Evolutionary conservation across 2,329 filamentous ascomycete genomes (phyloP), one percentile per base, ranked within the genome.

Genomic region (Microsporum canis): DNA sequence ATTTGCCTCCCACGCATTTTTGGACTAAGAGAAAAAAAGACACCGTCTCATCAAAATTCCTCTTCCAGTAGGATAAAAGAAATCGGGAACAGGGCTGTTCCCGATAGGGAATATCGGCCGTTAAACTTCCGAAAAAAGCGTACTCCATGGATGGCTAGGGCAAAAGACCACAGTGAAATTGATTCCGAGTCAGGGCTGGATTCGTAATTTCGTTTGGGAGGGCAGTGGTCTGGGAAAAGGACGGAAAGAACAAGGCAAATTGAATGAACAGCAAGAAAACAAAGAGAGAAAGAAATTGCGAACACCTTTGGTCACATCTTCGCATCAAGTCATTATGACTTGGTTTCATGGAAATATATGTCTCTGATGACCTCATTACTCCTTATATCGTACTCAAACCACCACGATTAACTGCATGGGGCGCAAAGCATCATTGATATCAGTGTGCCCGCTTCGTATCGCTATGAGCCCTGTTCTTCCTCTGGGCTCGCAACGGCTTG

Each of bases 21-120:
- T 41, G 41, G 55, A 41, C 55, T 43, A 58, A 60, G 51, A 61
- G 55, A 17, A 57, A 17, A 57, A 57, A 36, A 57, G 55, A 57
- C 55, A 43, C 55, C 27, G 51, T 55, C 51, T 55, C 55, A 27
- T 43, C 36, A 23, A 36, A 17, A 56, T 39, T 41, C 31, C 55
- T 57, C 55, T 43, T 57, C 31, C 51, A 55, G 51, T 55, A 55
- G 51, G 12, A 55, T 55, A 55, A 55, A 53, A 55, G 51, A 34
- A 55, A 55, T 29, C 14, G 29, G 55, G 55, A 57, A 57, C 55
- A 43, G 41, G 12, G 17, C 39, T 29, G 55, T 39, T 57, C 39
- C 55, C 38, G 27, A 29, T 57, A 34, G 51, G 51, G 51, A 55
- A 55, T 41, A 43, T 36, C 36, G 36, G 55, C 55, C 55, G 55